A percentile compares a stretch with the other conserved stretches of the same genome.
Evolutionary conservation across 2,329 filamentous ascomycete genomes (phyloP).

Genomic region (Coleophoma eucalyptorum): DNA sequence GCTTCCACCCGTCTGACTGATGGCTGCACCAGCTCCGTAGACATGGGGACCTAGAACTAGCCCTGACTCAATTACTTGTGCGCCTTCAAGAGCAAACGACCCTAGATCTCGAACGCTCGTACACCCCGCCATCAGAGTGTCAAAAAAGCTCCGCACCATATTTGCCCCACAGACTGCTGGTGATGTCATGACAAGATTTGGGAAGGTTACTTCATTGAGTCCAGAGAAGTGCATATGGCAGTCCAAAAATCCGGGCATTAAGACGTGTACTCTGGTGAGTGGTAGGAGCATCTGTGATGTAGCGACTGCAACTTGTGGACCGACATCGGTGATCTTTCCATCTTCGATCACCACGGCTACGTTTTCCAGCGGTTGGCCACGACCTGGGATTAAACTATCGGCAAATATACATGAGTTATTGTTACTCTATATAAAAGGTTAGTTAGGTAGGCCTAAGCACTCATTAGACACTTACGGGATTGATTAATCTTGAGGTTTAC

Average conservation of each 20-base stretch:
- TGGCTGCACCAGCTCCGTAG: neutral
- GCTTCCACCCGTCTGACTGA: neutral
- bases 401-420: neutral
- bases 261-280: neutral
- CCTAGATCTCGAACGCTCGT: neutral
- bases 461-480: too few relatives aligned
- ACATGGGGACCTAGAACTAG: neutral
- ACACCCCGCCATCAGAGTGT: neutral
- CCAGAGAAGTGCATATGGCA: neutral
- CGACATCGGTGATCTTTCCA: neutral
- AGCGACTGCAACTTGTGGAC: neutral
- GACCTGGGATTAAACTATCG: neutral
- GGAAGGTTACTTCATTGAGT: neutral
- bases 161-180: neutral
- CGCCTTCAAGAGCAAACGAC: neutral
- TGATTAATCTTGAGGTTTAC: too few relatives aligned
- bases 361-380: neutral
- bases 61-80: neutral
- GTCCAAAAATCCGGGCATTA: neutral
- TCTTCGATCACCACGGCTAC: neutral
- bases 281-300: neutral
- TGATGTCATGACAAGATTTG: neutral
- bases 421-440: too few relatives aligned
- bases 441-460: too few relatives aligned
- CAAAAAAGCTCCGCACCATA: neutral